These are phyloP conservation scores for Neurospora africana DNA, from an alignment of 495 filamentous ascomycete species.

Conservation along the genomic window DNA sequence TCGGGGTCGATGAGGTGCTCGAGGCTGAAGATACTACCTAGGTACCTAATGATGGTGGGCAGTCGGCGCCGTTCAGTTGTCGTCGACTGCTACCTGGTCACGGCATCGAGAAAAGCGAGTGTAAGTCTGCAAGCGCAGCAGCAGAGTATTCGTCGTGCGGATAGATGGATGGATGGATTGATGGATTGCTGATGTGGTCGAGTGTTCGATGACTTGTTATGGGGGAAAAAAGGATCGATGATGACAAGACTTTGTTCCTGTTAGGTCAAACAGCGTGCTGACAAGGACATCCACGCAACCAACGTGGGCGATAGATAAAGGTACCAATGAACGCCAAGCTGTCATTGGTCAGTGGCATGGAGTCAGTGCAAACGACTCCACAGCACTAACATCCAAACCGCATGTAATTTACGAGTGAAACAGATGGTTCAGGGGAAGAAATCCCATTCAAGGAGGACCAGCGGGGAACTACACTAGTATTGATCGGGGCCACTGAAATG, in stretches of 20 bases:
- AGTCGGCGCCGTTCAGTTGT: neutral
- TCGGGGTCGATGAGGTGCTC: neutral
- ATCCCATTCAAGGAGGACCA: neutral
- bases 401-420: neutral
- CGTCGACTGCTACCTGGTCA: neutral
- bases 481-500: neutral
- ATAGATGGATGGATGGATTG: too few relatives aligned
- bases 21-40: neutral
- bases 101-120: neutral
- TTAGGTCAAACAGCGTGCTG: neutral
- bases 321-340: neutral
- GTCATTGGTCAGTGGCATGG: neutral
- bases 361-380: neutral
- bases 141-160: neutral
- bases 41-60: neutral
- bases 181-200: neutral
- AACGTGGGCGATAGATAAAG: neutral
- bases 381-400: neutral
- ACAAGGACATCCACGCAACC: neutral
- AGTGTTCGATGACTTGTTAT: neutral
- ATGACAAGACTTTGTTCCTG: neutral
- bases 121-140: neutral
- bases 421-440: neutral
- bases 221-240: neutral
- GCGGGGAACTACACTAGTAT: neutral